These are phyloP conservation scores for Apophysomyces trapeziformis DNA, from an alignment of 371 early-diverging fungal genomes.

Conservation along the genomic window DNA sequence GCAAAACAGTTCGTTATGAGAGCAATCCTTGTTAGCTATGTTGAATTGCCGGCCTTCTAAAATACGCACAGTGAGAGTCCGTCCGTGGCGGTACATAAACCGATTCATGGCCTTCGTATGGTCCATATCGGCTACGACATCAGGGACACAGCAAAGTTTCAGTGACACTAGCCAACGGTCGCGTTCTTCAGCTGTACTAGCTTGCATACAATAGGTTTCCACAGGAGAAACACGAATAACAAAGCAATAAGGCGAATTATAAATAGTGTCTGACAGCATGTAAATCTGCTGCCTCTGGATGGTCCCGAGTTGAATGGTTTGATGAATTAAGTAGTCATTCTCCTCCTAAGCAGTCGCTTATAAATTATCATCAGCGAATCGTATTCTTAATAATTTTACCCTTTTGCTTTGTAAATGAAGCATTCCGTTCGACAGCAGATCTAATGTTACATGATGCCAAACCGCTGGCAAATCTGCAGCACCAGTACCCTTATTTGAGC, in stretches of 20 bases:
- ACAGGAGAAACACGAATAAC: constrained; percentile 46
- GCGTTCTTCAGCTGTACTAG: constrained; percentile 49
- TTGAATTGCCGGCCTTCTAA: constrained; percentile 53
- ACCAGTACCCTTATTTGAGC: not conserved
- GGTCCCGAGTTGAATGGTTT: constrained; percentile 23
- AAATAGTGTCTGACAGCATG: constrained; percentile 54
- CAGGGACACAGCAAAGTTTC: constrained; percentile 44
- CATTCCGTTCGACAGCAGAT: constrained; percentile 8
- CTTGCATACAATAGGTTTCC: constrained; percentile 56
- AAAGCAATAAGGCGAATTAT: constrained; percentile 56
- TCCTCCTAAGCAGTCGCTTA: constrained; percentile 4
- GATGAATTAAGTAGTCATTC: constrained; percentile 15
- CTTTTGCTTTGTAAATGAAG: constrained; percentile 11
- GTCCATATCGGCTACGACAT: constrained; percentile 18
- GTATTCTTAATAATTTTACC: constrained; percentile 7
- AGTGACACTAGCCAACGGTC: constrained; percentile 59
- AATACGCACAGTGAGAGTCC: constrained; percentile 56
- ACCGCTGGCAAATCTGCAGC: not conserved
- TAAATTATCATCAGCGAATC: constrained; percentile 2
- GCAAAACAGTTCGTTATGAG: constrained; percentile 40
- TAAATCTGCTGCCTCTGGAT: constrained; percentile 48
- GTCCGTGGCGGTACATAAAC: constrained; percentile 45
- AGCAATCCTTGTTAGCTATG: constrained; percentile 26
- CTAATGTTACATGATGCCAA: not conserved
- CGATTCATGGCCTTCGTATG: not conserved